Evolutionary conservation across 495 filamentous ascomycete genomes (phyloP).

Genomic region (Saxophila tyrrhenica): DNA sequence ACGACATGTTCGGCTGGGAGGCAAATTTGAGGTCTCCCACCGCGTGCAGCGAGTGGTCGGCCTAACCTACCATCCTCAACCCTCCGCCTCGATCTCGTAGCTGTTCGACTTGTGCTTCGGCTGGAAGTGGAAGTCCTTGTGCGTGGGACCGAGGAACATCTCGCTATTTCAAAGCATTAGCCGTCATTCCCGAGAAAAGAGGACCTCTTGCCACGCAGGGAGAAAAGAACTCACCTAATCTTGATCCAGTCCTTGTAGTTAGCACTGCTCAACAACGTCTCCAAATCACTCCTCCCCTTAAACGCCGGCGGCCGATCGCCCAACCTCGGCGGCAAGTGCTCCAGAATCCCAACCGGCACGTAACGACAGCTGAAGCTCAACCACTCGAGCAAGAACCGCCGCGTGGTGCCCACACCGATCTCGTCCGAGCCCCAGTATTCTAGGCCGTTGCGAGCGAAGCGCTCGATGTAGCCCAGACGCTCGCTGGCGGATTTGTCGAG

Average conservation of each 20-base stretch:
- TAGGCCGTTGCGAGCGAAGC: conserved; percentile 79
- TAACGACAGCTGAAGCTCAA: conserved; percentile 85
- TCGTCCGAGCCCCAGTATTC: conserved; percentile 94
- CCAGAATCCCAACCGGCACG: conserved; percentile 78
- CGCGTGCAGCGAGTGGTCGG: no score
- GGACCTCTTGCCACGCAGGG: no score
- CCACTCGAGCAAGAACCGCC: conserved; percentile 89
- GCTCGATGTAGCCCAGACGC: conserved; percentile 72
- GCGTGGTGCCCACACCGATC: conserved; percentile 74
- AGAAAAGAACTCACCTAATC: conserved; percentile 59
- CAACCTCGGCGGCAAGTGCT: conserved; percentile 72
- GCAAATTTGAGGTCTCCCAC: no score
- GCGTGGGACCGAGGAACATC: conserved; percentile 91
- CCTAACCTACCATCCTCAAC: no score
- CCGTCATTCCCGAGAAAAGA: background rate
- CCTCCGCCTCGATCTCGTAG: conserved; percentile 55
- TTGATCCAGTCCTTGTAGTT: conserved; percentile 98
- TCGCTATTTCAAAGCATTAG: conserved; percentile 45
- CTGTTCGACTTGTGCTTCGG: conserved; percentile 97
- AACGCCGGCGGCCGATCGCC: conserved; percentile 81
- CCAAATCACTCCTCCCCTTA: conserved; percentile 73
- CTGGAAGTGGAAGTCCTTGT: conserved; percentile 82
- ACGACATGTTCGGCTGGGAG: no score
- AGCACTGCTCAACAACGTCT: conserved; percentile 76
- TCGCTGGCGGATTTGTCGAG: conserved; percentile 86